Evolutionary conservation across 225 moss, liverwort and hornwort species (phyloP), one percentile per base, ranked within the genome.

Genomic region (Pseudoscleropodium purum): DNA sequence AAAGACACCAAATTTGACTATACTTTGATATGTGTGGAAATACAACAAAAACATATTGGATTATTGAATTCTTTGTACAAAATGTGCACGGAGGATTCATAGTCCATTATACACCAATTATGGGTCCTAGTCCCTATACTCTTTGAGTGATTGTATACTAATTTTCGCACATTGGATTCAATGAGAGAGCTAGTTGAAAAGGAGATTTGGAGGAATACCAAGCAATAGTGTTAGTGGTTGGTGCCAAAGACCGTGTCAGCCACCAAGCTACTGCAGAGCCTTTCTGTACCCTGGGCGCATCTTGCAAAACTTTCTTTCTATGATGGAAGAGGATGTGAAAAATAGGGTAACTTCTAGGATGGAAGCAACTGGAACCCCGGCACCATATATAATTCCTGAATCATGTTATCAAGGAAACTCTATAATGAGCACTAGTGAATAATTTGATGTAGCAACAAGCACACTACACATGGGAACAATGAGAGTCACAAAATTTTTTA

Each of bases 31-130:
- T n/a, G n/a, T n/a, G 1, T 23, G 1, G 7, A 68, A 68, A n/a
- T 0, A 24, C 21, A 69, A n/a, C 21, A n/a, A 13, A 52, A 52
- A 52, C 15, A 52, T 52, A 52, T 52, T 52, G 52, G 52, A 14
- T 14, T 69, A n/a, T n/a, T 39, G 24, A 4, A 24, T 39, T 37
- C 39, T 4, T n/a, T 24, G 69, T 69, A 6, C 6, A 69, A 37
- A 67, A 37, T 37, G 37, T n/a, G 24, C 7, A 13, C 2, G 1
- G 1, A n/a, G 5, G 23, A 4, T 6, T 23, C 1, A n/a, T 7
- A 21, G 21, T 20, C 12, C 68, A 52, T 52, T 52, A 52, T 1
- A 68, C 68, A 68, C 13, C 13, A 68, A 68, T 37, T 11, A 37
- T 68, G 7, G 23, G 7, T 23, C 12, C 7, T 2, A 70, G 0